Conservation (phyloP, 768 basidiomycete species). For the Lentinula lateritia region DNA sequence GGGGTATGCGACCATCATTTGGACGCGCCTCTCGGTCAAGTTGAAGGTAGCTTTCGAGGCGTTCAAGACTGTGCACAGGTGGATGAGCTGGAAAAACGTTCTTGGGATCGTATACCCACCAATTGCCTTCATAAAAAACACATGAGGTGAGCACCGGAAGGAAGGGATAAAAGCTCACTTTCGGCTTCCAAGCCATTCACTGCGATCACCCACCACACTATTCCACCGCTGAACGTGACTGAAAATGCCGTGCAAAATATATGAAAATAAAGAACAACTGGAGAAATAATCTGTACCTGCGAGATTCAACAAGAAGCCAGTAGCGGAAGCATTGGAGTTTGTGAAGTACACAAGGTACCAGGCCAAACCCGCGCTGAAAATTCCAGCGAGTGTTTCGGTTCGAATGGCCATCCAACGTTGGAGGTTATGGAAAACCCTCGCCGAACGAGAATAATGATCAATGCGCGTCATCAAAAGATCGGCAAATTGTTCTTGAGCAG, state of each 20-base stretch:
- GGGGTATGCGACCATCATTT: slow-evolving; percentile 29
- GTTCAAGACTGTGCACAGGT: slow-evolving; percentile 15
- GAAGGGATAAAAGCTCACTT: background rate
- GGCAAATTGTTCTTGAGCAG: slow-evolving; percentile 30
- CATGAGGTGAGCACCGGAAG: too few relatives aligned
- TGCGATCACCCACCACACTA: slow-evolving; percentile 16
- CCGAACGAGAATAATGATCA: slow-evolving; percentile 29
- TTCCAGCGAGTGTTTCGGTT: slow-evolving; percentile 36
- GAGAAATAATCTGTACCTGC: slow-evolving; percentile 21
- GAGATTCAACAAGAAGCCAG: slow-evolving; percentile 34
- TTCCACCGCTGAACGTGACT: slow-evolving; percentile 13
- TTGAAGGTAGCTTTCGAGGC: slow-evolving; percentile 40
- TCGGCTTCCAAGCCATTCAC: slow-evolving; percentile 20
- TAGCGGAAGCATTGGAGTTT: slow-evolving; percentile 21
- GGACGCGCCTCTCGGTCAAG: slow-evolving; percentile 42
- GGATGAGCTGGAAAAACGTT: background rate
- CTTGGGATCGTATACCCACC: background rate
- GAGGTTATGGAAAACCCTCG: slow-evolving; percentile 29
- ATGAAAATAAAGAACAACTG: background rate
- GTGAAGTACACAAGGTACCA: slow-evolving; percentile 28
- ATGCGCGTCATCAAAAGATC: slow-evolving; percentile 27
- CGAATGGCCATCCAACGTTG: slow-evolving; percentile 27
- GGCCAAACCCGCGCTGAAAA: slow-evolving; percentile 37
- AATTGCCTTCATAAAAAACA: slow-evolving; percentile 5
- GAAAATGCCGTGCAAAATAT: background rate